Evolutionary conservation across 306 rosid species (phyloP).

Genomic region (Senna siamea): DNA sequence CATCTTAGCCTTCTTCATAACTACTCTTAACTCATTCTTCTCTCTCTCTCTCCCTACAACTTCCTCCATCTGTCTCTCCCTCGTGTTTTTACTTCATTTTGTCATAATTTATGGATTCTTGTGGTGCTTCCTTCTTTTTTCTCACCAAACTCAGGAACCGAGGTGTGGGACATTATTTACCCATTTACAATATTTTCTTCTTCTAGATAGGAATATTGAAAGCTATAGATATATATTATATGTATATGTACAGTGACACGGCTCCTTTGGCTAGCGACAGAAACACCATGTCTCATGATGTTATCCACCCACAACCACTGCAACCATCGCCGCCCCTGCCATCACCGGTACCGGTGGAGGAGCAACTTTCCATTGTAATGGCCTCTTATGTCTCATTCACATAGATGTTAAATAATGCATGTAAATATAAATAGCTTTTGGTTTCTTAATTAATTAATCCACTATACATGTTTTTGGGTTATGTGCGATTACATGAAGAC

Average conservation of each 20-base stretch:
- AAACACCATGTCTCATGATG: constrained; percentile 47
- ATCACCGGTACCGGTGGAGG: constrained; percentile 32
- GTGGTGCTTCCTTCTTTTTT: not conserved
- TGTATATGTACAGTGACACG: not conserved
- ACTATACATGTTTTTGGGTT: not conserved
- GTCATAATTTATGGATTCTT: constrained; percentile 34
- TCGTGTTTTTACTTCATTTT: not conserved
- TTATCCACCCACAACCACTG: constrained; percentile 42
- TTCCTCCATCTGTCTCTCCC: not conserved
- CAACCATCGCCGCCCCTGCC: constrained; percentile 22
- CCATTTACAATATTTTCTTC: constrained; percentile 24
- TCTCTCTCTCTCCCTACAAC: not conserved
- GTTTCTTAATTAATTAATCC: not conserved
- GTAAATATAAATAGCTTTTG: not conserved
- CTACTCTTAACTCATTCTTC: not conserved
- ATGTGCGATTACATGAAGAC: not conserved
- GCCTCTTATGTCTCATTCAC: not conserved
- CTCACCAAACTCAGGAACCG: not conserved
- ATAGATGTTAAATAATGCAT: constrained; percentile 16
- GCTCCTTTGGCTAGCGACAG: constrained; percentile 12
- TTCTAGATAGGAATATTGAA: not conserved
- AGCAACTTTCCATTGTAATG: constrained; percentile 56
- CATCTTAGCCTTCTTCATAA: not conserved
- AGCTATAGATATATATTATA: not conserved
- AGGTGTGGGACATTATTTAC: not conserved